Base-by-base conservation (phyloP, 1,139 yeast species). In the Kodamaea sp. region DNA sequence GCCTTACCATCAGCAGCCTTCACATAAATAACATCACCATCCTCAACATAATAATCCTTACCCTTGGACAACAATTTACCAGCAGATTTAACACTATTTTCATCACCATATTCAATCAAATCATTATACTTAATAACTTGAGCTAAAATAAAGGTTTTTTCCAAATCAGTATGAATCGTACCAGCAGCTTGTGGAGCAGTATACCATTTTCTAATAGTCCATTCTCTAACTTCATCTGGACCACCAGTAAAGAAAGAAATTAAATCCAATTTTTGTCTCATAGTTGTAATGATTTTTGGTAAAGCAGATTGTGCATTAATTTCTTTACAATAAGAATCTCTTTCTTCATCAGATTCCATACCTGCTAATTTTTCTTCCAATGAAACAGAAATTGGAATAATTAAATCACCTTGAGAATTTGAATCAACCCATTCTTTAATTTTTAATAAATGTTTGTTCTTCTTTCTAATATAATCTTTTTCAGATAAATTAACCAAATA, bases 361-460 rank as follows among this genome's bases (percentile, higher is more conserved):
- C 75, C 81, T 35, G 97, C 86, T 57, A 92, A 78, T 67, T 86
- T 87, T 69, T 90, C 97, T 76, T 92, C 99, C 52, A 88, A 77
- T 47, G 84, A 84, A 41, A 92, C 97, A 38, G 95, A 84, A 63
- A 92, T 78, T 62, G 99, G 99, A 52, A 92, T 88, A 59, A 92
- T 86, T 49, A 84, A 64, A 67, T 92, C 99, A 57, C 97, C 97
- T 49, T 97, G 94, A 39, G 97, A 90, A 75, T 79, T 74, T 54
- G 73, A 71, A 69, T 94, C 97, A 58, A 94, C 86, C 99, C 99
- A 92, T 74, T 90, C 90, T 75, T 92, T 92, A 66, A 92, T 90
- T 62, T 76, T 81, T 47, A 84, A 69, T 65, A 92, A 75, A 66
- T 88, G 85, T 83, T 92, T 92, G 78, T 94, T 92, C 86, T 92